Percentiles rank a stretch among this genome's conserved stretches.
phyloP scores from a whole-genome alignment of 2,329 filamentous ascomycete genomes.

The Lasiodiplodia sp. region DNA sequence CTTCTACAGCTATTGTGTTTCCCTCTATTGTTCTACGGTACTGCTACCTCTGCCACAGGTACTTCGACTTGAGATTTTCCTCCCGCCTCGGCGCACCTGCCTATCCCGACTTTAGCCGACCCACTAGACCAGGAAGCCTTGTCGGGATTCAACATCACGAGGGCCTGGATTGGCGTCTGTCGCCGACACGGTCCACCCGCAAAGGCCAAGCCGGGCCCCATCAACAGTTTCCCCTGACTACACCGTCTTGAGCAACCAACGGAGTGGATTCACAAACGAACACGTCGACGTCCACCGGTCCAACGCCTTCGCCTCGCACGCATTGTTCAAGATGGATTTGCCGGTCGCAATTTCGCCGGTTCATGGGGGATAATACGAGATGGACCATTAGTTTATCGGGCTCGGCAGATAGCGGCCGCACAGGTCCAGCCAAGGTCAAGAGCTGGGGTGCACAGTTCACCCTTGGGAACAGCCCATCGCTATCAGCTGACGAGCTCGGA shows the following conservation, averaged over 20 bases:
- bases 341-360: slow-evolving; percentile 23
- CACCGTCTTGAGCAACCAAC: slow-evolving; percentile 14
- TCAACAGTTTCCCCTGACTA: slow-evolving; percentile 23
- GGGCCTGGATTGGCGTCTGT: slow-evolving; percentile 15
- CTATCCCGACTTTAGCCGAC: slow-evolving; percentile 10
- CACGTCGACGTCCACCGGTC: background rate
- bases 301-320: background rate
- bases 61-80: background rate
- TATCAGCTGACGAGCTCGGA: slow-evolving; percentile 17
- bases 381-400: slow-evolving; percentile 7
- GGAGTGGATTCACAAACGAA: background rate
- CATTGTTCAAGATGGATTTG: background rate
- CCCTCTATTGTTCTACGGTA: slow-evolving; percentile 1
- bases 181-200: slow-evolving; percentile 21
- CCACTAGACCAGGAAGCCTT: slow-evolving; percentile 6
- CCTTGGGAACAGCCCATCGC: background rate
- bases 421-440: slow-evolving; percentile 8
- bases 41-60: slow-evolving; percentile 23
- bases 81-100: slow-evolving; percentile 14
- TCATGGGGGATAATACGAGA: slow-evolving; percentile 19
- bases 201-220: slow-evolving; percentile 5
- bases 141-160: slow-evolving; percentile 14
- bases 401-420: slow-evolving; percentile 22
- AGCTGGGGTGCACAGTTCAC: slow-evolving; percentile 2
- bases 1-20: slow-evolving; percentile 13